Percentiles rank a stretch among this genome's conserved stretches.
Conservation (phyloP, 2,329 filamentous ascomycete species). For the Colletotrichum gigasporum region DNA sequence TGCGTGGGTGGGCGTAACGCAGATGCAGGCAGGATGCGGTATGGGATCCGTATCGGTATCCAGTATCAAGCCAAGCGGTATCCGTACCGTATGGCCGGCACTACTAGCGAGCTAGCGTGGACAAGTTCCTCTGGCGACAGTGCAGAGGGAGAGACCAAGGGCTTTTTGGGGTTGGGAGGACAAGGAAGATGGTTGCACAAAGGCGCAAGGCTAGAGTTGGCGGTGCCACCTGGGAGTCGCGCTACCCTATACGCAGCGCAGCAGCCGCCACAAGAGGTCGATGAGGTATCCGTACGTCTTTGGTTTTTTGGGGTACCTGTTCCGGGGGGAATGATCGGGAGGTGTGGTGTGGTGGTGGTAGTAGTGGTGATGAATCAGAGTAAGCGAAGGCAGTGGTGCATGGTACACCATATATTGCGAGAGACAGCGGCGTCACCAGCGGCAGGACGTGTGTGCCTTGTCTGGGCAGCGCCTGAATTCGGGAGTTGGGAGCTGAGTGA, state of each 20-base stretch:
- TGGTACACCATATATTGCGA: not conserved
- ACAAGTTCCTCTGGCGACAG: slow-evolving; percentile 19
- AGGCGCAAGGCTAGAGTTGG: slow-evolving; percentile 12
- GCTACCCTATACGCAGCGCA: not conserved
- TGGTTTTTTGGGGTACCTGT: not conserved
- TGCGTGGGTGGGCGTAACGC: slow-evolving; percentile 9
- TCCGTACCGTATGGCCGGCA: slow-evolving; percentile 24
- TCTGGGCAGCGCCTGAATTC: not conserved
- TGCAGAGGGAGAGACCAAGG: not conserved
- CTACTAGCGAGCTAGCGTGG: slow-evolving; percentile 13
- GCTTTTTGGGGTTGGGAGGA: slow-evolving; percentile 2
- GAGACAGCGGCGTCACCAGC: not conserved
- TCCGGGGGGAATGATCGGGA: not conserved
- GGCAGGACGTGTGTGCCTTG: not conserved
- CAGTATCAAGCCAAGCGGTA: slow-evolving; percentile 12
- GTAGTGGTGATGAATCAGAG: not conserved
- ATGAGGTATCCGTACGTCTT: not conserved
- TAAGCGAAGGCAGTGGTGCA: not conserved
- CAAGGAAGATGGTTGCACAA: slow-evolving; percentile 27
- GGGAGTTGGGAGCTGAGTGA: not conserved
- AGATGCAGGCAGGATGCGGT: slow-evolving; percentile 15
- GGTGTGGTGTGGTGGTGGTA: not conserved
- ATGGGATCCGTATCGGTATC: slow-evolving; percentile 7
- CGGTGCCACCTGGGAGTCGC: not conserved
- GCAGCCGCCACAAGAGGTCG: not conserved